Evolutionary conservation across 768 basidiomycete genomes (phyloP), one percentile per base, ranked within the genome.

Genomic region (Pleurotus pulmonarius): DNA sequence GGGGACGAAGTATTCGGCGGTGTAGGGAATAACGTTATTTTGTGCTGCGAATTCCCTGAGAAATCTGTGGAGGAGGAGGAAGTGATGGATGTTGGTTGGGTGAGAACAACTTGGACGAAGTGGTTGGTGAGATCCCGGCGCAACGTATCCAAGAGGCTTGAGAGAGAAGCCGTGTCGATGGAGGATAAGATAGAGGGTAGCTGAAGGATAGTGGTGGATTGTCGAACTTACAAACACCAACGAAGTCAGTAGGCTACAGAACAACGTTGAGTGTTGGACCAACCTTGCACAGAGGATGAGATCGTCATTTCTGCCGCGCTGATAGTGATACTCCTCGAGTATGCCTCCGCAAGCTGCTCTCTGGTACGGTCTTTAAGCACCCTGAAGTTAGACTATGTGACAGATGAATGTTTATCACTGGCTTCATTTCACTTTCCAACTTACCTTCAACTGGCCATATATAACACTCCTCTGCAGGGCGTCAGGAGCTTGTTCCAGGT

Each of bases 331-430:
- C 86, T 78, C 62, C 83, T 78, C 18, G 80, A 68, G 63, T 83
- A 91, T 2, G 86, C 86, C 46, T 89, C 83, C 60, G 76, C 81
- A 20, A 93, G 74, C 62, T 90, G 84, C 58, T 92, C 91, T 64
- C 90, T 84, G 5, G 82, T 69, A 38, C 81, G 80, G 55, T 86
- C 83, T 63, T 77, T 76, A 22, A 78, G 67, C 7, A 81, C 77
- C 58, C 76, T 78, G 57, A 83, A 77, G 60, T 74, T 82, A 49
- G 72, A 75, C 90, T 93, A 60, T 5, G 15, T 2, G 57, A 18
- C 52, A 11, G 29, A 11, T 34, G 29, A 34, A 34, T 34, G 29
- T 3, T 34, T 34, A 34, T 34, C 29, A 11, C 29, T 34, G 29
- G 4, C 11, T 34, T 8, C 9, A 34, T 8, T 34, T 34, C 29